Evolutionary conservation across 345 rosid genomes (phyloP), one percentile per base, ranked within the genome.

Genomic region (Viola odorata): DNA sequence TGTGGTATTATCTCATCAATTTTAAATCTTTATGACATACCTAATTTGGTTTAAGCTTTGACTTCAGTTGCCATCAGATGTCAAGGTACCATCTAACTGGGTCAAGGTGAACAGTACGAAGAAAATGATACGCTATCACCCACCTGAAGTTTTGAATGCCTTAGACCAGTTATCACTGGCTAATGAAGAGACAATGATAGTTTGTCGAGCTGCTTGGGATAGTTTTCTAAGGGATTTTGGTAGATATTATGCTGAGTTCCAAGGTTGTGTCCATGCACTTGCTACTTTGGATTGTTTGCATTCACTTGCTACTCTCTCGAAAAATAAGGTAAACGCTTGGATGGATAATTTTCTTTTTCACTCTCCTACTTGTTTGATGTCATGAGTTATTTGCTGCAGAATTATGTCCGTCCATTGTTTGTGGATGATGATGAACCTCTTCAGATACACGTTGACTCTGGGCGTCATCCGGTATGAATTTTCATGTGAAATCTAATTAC

Each of bases 241-340:
- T 41, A 80, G 76, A 69, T 76, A 81, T 70, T 90, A 87, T 73
- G 63, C 77, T 17, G 97, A 90, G 57, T 86, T 90, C 66, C 86
- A 72, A 64, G 96, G 84, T 74, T 84, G 86, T 47, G 82, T 87
- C 64, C 87, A 84, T 70, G 86, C 98, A 47, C 88, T 92, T 58
- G 86, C 98, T 64, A 69, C 91, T 53, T 82, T 92, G 85, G 98
- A 92, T 71, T 92, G 97, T 70, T 81, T 92, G 77, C 76, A 85
- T 65, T 81, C 97, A 39, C 90, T 89, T 45, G 94, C 98, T 63
- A 77, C 78, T 69, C 94, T 92, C 55, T 84, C 95, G 15, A 84
- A 77, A 77, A 84, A 82, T 75, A 85, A 85, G 96, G 96, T 84
- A 41, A 47, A 11, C 58, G 14, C 12, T 71, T 66, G 47, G 58